Evolutionary conservation across 805 yeast species (phyloP).

Genomic region (Torulaspora microellipsoides): DNA sequence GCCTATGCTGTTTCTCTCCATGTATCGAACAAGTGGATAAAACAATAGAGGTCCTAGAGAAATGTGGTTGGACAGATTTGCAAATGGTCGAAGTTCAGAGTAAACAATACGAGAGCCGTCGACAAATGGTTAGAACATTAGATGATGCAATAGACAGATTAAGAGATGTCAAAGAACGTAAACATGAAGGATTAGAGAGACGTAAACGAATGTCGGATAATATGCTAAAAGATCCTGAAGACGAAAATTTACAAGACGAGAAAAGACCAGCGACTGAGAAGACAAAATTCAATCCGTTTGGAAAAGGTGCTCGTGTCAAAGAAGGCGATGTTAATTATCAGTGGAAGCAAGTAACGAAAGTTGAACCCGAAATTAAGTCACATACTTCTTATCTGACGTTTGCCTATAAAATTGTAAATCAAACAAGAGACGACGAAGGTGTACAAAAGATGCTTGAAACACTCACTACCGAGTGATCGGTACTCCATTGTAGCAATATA

Average conservation of each 20-base stretch:
- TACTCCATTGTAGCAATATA: too few species aligned
- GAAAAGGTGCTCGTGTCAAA: constrained; percentile 74
- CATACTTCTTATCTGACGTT: constrained; percentile 94
- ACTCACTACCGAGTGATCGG: not conserved
- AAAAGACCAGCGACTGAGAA: constrained; percentile 35
- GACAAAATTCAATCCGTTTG: constrained; percentile 84
- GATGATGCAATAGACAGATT: constrained; percentile 77
- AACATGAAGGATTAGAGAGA: constrained; percentile 58
- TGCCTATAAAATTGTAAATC: constrained; percentile 50
- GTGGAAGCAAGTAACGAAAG: constrained; percentile 82
- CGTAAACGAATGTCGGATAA: constrained; percentile 38
- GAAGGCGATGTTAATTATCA: constrained; percentile 80
- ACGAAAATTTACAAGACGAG: constrained; percentile 23
- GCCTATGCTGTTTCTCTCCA: constrained; percentile 93
- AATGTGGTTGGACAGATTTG: constrained; percentile 74
- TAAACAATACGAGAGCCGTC: constrained; percentile 82
- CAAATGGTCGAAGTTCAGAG: constrained; percentile 92
- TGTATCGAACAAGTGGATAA: constrained; percentile 95
- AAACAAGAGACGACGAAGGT: constrained; percentile 17
- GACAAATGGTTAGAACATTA: constrained; percentile 76
- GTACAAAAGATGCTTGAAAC: constrained; percentile 7
- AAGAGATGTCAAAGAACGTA: constrained; percentile 72
- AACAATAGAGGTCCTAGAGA: constrained; percentile 70
- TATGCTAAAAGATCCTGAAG: constrained; percentile 23
- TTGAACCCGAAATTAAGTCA: constrained; percentile 81